Base-by-base conservation (phyloP, 2,329 filamentous ascomycete species). In the Penicillium oxalicum region DNA sequence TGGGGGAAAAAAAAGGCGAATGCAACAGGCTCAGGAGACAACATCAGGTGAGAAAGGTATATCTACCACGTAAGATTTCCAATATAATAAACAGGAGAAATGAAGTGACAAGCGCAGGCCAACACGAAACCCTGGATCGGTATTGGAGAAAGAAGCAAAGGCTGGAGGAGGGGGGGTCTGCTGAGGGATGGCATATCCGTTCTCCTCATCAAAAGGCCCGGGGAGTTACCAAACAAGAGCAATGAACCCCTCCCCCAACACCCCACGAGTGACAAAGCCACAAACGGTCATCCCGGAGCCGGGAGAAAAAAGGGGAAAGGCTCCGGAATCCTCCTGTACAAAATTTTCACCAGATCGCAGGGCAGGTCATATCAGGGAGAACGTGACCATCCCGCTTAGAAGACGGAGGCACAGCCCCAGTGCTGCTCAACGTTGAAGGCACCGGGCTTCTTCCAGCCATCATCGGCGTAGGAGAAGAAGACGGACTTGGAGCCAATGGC, bases 391-490 rank as follows among this genome's bases (percentile, higher is more conserved):
- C 18, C 12, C 44, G 44, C 55, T 61, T 71, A 73, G 66, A 81
- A 80, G 64, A 77, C 71, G 49, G 72, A 63, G 50, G 73, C 71
- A 66, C 81, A 83, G 55, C 90, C 88, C 81, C 88, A 96, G 77
- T 78, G 77, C 73, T 84, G 82, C 83, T 96, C 91, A 61, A 90
- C 88, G 53, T 73, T 72, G 71, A 83, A 88, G 32, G 72, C 68
- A 58, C 85, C 86, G 28, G 79, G 71, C 36, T 72, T 62, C 83
- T 96, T 96, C 91, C 91, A 97, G 59, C 70, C 55, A 69, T 96
- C 91, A 63, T 94, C 76, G 61, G 80, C 76, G 73, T 79, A 89
- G 59, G 83, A 87, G 82, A 96, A 94, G 75, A 95, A 84, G 69
- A 88, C 83, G 38, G 82, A 80, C 72, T 83, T 79, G 62, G 77